Conservation (phyloP, 495 filamentous ascomycete genomes). For the Chlorociboria aeruginascens region DNA sequence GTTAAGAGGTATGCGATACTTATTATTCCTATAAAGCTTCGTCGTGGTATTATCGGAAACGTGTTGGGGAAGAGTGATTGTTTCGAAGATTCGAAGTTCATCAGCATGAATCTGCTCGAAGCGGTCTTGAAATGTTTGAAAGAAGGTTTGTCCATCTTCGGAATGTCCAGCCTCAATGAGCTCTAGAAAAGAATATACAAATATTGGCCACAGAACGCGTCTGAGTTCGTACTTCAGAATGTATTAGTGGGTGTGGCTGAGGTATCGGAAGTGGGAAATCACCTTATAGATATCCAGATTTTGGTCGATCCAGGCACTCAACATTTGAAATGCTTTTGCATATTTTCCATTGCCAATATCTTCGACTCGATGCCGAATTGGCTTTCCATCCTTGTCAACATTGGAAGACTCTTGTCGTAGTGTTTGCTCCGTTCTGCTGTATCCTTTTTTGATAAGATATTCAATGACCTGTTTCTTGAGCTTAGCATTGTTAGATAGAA, state of each 20-base stretch:
- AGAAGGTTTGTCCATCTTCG: constrained; percentile 54
- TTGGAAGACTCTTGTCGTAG: constrained; percentile 82
- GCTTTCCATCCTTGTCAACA: constrained; percentile 63
- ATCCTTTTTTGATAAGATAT: constrained; percentile 92
- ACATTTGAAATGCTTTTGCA: constrained; percentile 53
- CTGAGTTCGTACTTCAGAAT: constrained; percentile 61
- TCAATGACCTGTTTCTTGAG: constrained; percentile 58
- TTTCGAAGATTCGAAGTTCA: constrained; percentile 55
- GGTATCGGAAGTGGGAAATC: constrained; percentile 5
- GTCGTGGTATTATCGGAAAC: constrained; percentile 56
- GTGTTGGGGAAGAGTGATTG: constrained; percentile 65
- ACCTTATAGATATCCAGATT: constrained; percentile 91
- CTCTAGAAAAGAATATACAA: constrained; percentile 83
- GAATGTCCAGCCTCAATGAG: constrained; percentile 43
- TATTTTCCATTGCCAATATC: constrained; percentile 69
- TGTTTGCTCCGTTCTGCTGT: constrained; percentile 83
- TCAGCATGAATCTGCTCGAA: constrained; percentile 69
- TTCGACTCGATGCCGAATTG: constrained; percentile 44
- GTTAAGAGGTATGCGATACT: constrained; percentile 79
- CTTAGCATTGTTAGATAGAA: no score
- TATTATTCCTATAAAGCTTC: constrained; percentile 68
- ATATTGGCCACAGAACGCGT: constrained; percentile 81
- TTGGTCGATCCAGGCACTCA: constrained; percentile 75
- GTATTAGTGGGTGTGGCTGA: neutral
- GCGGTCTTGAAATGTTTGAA: constrained; percentile 48